Conservation (phyloP, 192 early-diverging fungal species). For the Backusella sp. region DNA sequence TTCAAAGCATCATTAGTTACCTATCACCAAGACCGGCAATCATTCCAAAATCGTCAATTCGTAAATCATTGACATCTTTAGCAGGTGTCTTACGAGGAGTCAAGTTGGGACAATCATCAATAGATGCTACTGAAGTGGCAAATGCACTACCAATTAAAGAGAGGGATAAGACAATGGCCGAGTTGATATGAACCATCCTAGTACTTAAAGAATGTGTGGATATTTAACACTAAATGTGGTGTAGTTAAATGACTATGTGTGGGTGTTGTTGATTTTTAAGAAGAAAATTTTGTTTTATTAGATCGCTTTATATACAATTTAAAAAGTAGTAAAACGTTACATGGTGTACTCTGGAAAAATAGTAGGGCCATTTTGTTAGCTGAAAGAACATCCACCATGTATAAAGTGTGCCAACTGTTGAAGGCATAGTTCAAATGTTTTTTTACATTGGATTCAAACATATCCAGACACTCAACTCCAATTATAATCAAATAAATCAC, state of each 20-base stretch:
- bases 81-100: constrained; percentile 30
- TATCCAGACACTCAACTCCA: background rate
- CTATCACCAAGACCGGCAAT: constrained; percentile 56
- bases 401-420: background rate
- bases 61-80: constrained; percentile 42
- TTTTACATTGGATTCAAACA: background rate
- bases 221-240: background rate
- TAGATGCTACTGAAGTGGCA: background rate
- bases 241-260: background rate
- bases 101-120: constrained; percentile 42
- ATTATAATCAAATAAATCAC: background rate
- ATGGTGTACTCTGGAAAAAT: background rate
- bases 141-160: background rate
- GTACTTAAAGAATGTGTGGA: background rate
- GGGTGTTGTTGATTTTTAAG: background rate
- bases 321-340: constrained; percentile 1
- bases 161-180: background rate
- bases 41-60: constrained; percentile 54
- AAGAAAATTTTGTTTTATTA: background rate
- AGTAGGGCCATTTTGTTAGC: background rate
- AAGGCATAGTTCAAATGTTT: background rate
- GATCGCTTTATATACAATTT: background rate
- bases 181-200: background rate
- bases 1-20: background rate
- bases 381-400: background rate